Base-by-base conservation (phyloP, 2,329 filamentous ascomycete species). In the Colletotrichum lentis region DNA sequence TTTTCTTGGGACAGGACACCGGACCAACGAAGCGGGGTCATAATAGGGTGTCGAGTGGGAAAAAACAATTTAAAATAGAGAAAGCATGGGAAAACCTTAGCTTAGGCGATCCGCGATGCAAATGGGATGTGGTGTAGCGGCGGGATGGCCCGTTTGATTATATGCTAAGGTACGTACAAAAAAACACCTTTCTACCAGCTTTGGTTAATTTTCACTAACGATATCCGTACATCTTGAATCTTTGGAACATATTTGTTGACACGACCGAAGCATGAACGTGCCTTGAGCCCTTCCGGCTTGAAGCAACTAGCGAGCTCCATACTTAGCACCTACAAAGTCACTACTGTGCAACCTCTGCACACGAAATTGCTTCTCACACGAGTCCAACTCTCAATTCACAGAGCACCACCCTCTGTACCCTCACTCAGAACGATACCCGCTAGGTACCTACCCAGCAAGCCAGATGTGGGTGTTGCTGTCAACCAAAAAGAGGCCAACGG, bases 1-100 rank as follows among this genome's bases (percentile, higher is more conserved):
- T 58, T 31, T 35, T 35, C 41, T 58, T 11, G 20, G 24, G 12
- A 47, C 31, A 52, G 5, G 24, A 27, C 24, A 41, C 44, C 20
- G 14, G 44, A 50, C 57, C 20, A 41, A 43, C 35, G 46, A 46
- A 52, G 57, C 57, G 57, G 57, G 57, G 57, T 43, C 57, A 14
- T 16, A 39, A 27, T 39, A 22, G 20, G 5, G 27, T 37, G 43
- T 18, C 39, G 24, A n/a, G n/a, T 39, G 43, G 5, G 12, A 20
- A 10, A 20, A 20, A 46, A 46, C 2, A 50, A 24, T 6, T 1
- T 20, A 4, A 20, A 31, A 31, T 31, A 10, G 27, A 31, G 22
- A 11, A 20, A n/a, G n/a, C 16, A 22, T 31, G 27, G 27, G 20
- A 6, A 11, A 44, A 44, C 18, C 7, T 44, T 44, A 44, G 43